These are phyloP conservation scores for Lactarius quietus DNA, from an alignment of 768 basidiomycete species.

Conservation along the genomic window DNA sequence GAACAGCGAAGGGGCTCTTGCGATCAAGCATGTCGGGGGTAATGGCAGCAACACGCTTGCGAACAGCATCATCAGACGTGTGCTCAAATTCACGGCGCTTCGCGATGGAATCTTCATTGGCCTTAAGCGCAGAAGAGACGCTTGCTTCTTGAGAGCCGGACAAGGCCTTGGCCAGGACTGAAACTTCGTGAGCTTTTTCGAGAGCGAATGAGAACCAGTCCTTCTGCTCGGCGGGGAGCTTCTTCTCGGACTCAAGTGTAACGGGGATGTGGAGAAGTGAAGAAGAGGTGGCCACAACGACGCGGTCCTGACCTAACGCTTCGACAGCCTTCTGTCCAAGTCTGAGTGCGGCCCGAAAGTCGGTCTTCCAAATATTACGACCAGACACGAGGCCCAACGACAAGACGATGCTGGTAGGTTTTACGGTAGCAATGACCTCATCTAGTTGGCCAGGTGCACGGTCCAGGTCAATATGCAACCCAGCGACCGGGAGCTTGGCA, in stretches of 20 bases:
- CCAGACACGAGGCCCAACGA: slow-evolving; percentile 97
- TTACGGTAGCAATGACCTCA: slow-evolving; percentile 74
- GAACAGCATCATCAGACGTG: slow-evolving; percentile 89
- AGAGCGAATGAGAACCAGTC: slow-evolving; percentile 99
- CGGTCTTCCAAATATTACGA: slow-evolving; percentile 99
- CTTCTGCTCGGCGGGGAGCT: slow-evolving; percentile 82
- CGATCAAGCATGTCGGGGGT: slow-evolving; percentile 82
- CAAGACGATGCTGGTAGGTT: slow-evolving; percentile 72
- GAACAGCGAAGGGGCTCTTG: slow-evolving; percentile 81
- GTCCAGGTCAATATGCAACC: slow-evolving; percentile 95
- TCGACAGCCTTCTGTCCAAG: slow-evolving; percentile 81
- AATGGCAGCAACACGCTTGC: slow-evolving; percentile 92
- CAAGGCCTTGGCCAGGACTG: slow-evolving; percentile 78
- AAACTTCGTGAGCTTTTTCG: slow-evolving; percentile 92
- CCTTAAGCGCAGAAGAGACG: slow-evolving; percentile 73
- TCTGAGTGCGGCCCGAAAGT: slow-evolving; percentile 80
- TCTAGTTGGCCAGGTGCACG: slow-evolving; percentile 91
- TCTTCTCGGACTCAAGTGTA: slow-evolving; percentile 88
- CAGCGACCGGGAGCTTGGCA: slow-evolving; percentile 87
- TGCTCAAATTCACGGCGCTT: slow-evolving; percentile 94
- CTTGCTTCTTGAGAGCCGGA: slow-evolving; percentile 78
- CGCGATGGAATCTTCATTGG: slow-evolving; percentile 85
- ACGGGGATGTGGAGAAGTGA: slow-evolving; percentile 98
- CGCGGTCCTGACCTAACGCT: slow-evolving; percentile 78
- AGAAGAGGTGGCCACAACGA: slow-evolving; percentile 93